A percentile compares a stretch with the other conserved stretches of the same genome.
phyloP scores from a whole-genome alignment of 2,329 filamentous ascomycete genomes.

The Diaporthe australafricana region DNA sequence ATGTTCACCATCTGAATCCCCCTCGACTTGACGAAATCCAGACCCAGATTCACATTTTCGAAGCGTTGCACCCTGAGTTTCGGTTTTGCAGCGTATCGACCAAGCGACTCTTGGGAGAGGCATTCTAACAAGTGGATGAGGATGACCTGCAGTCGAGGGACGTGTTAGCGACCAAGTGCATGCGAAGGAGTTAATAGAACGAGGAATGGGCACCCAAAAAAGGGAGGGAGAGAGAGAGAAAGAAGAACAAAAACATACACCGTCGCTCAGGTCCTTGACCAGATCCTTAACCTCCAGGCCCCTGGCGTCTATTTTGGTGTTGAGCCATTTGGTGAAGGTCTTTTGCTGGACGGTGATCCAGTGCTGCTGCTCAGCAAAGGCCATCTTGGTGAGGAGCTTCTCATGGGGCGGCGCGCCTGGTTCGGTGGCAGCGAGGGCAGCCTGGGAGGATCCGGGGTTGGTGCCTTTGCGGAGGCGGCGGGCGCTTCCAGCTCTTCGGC shows the following conservation, averaged over 20 bases:
- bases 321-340: slow-evolving; percentile 99
- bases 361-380: slow-evolving; percentile 72
- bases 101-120: slow-evolving; percentile 92
- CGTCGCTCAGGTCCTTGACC: slow-evolving; percentile 90
- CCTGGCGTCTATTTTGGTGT: slow-evolving; percentile 89
- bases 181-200: slow-evolving; percentile 3
- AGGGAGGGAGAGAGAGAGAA: no score
- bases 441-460: slow-evolving; percentile 46
- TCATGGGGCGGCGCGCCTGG: slow-evolving; percentile 55
- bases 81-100: slow-evolving; percentile 95
- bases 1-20: slow-evolving; percentile 99
- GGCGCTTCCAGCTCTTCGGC: slow-evolving; percentile 30
- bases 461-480: slow-evolving; percentile 44
- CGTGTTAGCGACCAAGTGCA: slow-evolving; percentile 7
- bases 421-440: slow-evolving; percentile 52
- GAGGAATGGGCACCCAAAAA: no score
- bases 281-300: slow-evolving; percentile 87
- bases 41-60: slow-evolving; percentile 96
- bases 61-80: slow-evolving; percentile 97
- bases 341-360: slow-evolving; percentile 93
- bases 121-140: slow-evolving; percentile 98
- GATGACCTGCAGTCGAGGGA: slow-evolving; percentile 71
- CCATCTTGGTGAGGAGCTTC: slow-evolving; percentile 68
- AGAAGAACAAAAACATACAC: slow-evolving; percentile 70
- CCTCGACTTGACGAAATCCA: slow-evolving; percentile 86